phyloP scores from a whole-genome alignment of 2,329 filamentous ascomycete species.

The Aspergillus calidoustus region DNA sequence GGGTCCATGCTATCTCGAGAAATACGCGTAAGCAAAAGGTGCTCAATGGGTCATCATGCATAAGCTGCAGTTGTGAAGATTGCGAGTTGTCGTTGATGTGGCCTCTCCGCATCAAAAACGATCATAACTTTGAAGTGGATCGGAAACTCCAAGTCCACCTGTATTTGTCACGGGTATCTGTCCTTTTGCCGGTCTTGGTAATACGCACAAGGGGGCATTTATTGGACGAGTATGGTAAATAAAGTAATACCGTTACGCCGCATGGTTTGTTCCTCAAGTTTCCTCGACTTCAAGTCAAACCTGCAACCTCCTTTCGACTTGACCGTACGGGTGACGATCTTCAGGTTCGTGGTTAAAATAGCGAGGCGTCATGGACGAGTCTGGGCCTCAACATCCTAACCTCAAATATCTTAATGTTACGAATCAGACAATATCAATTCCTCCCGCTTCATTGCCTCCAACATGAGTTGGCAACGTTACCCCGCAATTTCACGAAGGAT shows the following conservation, averaged over 20 bases:
- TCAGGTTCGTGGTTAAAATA: not conserved
- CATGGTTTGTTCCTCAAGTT: not conserved
- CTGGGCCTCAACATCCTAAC: not conserved
- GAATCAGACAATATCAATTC: not conserved
- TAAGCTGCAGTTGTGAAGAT: not conserved
- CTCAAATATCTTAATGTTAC: no score
- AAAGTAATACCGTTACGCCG: not conserved
- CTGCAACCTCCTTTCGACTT: not conserved
- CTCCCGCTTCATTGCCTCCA: not conserved
- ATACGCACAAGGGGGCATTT: not conserved
- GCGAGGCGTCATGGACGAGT: not conserved
- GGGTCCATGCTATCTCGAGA: slow-evolving; percentile 36
- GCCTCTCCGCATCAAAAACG: not conserved
- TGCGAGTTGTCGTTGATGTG: not conserved
- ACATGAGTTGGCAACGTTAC: not conserved
- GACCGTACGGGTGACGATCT: not conserved
- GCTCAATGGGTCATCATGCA: not conserved
- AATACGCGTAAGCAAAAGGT: not conserved
- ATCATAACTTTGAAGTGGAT: not conserved
- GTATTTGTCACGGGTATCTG: not conserved
- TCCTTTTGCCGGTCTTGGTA: not conserved
- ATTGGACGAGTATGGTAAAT: not conserved
- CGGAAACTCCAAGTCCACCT: not conserved
- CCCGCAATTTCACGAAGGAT: not conserved
- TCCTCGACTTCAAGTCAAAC: not conserved